Percentiles rank a stretch among this genome's conserved stretches.
phyloP scores from a whole-genome alignment of 176 grass and related monocot species.

The Puya raimondii region DNA sequence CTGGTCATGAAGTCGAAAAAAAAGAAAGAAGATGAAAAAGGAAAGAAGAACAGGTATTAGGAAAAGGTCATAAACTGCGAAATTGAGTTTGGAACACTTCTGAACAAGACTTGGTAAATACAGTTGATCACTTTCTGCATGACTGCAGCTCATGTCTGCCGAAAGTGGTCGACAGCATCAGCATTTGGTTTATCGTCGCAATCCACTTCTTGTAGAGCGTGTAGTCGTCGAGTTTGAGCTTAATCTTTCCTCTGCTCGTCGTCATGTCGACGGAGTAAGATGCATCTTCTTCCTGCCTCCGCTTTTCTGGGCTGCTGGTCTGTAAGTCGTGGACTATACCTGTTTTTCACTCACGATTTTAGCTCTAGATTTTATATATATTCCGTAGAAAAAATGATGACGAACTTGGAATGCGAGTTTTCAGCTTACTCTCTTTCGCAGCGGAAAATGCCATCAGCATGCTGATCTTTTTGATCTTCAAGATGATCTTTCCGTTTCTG shows the following conservation, averaged over 20 bases:
- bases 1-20: too few species aligned
- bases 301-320: slow-evolving; percentile 44
- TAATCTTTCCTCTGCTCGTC: slow-evolving; percentile 83
- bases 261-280: slow-evolving; percentile 59
- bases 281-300: slow-evolving; percentile 34
- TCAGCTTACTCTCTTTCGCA: slow-evolving; percentile 64
- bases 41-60: too few species aligned
- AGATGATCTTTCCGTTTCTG: slow-evolving; percentile 59
- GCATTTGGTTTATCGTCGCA: slow-evolving; percentile 77
- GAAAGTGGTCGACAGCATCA: slow-evolving; percentile 62
- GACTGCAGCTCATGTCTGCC: slow-evolving; percentile 17
- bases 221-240: slow-evolving; percentile 75
- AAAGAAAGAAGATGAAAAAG: too few species aligned
- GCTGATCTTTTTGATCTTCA: slow-evolving; percentile 80
- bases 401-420: background rate
- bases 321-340: slow-evolving; percentile 54
- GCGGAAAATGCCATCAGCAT: slow-evolving; percentile 70
- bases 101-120: too few species aligned
- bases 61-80: too few species aligned
- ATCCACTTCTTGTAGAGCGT: slow-evolving; percentile 85
- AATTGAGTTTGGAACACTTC: too few species aligned
- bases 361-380: too few species aligned
- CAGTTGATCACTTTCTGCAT: slow-evolving; percentile 12
- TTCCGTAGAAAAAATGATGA: too few species aligned
- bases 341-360: slow-evolving; percentile 4